Evolutionary conservation across 2,329 filamentous ascomycete genomes (phyloP), one percentile per base, ranked within the genome.

Genomic region (Ophiostoma montium): DNA sequence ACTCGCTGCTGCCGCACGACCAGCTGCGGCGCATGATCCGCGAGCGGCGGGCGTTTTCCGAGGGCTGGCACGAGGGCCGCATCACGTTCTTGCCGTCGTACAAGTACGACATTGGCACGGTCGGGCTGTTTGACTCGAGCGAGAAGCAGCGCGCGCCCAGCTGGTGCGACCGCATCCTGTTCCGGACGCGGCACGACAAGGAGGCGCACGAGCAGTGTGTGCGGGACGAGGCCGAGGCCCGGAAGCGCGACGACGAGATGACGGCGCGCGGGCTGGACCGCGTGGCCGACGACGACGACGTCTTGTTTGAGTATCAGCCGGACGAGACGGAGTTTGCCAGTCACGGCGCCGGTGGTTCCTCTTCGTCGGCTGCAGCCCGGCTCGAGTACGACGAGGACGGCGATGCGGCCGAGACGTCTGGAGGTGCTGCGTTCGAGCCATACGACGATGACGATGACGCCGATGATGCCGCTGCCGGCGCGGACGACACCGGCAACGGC

Each of bases 141-240:
- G 92, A 96, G 61, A 98, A 98, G 68, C 82, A 82, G 55, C 77
- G 94, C 48, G 84, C 86, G 2, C 92, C 92, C 3, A 95, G 88
- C 61, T 98, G 92, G 90, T 98, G 92, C 62, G 92, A 98, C 65
- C 83, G 92, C 15, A 89, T 98, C 42, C 65, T 98, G 1, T 98
- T 81, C 62, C 76, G 90, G 8, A 92, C 87, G 2, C 77, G 82
- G 36, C 75, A 71, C 43, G 81, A 92, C 58, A 81, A 76, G 54
- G 65, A 81, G 23, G 71, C 71, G 3, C 82, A 86, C 56, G 78
- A 88, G 46, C 68, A 68, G 33, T 80, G 75, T 50, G 61, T 75
- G 1, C 70, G 70, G 49, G 82, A 90, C 49, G 76, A 81, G 52
- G 76, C 78, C 50, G 75, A 80, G 19, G 74, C 83, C 0, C 78